phyloP scores from a whole-genome alignment of 352 stramenopile species.

The Pythium vanterpoolii region DNA sequence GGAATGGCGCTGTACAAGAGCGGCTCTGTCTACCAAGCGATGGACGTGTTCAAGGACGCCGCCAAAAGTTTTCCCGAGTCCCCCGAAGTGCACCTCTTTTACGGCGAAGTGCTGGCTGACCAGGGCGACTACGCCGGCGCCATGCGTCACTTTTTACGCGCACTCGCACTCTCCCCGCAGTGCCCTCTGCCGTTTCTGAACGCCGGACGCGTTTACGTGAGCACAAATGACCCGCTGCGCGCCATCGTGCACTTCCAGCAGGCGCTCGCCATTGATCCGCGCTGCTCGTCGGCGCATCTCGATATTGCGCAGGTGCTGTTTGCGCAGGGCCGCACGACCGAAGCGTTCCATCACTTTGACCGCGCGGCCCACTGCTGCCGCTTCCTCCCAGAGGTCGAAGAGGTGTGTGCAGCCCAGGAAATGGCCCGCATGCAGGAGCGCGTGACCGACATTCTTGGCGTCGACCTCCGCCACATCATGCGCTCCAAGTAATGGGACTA shows the following conservation, averaged over 20 bases:
- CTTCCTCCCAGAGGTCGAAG: conserved; percentile 81
- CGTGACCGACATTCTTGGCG: conserved; percentile 79
- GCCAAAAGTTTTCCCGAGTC: conserved; percentile 61
- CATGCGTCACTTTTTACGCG: conserved; percentile 74
- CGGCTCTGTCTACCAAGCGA: conserved; percentile 74
- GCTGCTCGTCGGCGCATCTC: conserved; percentile 77
- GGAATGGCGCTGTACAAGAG: conserved; percentile 87
- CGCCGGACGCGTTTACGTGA: conserved; percentile 76
- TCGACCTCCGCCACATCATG: conserved; percentile 86
- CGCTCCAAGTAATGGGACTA: conserved; percentile 52
- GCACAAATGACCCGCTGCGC: conserved; percentile 76
- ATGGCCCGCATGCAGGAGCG: conserved; percentile 87
- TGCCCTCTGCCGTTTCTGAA: conserved; percentile 84
- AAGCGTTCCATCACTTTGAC: conserved; percentile 79
- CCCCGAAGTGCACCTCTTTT: conserved; percentile 77
- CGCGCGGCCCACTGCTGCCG: conserved; percentile 64
- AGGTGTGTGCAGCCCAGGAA: conserved; percentile 67
- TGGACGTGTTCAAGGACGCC: conserved; percentile 78
- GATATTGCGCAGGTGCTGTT: conserved; percentile 87
- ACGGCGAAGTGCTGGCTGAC: conserved; percentile 78
- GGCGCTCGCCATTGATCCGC: conserved; percentile 68
- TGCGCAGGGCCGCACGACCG: conserved; percentile 62
- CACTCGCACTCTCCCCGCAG: conserved; percentile 67
- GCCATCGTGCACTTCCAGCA: conserved; percentile 82
- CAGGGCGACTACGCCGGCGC: conserved; percentile 78